phyloP scores from a whole-genome alignment of 208 protist genomes.

The Leishmania mexicana region DNA sequence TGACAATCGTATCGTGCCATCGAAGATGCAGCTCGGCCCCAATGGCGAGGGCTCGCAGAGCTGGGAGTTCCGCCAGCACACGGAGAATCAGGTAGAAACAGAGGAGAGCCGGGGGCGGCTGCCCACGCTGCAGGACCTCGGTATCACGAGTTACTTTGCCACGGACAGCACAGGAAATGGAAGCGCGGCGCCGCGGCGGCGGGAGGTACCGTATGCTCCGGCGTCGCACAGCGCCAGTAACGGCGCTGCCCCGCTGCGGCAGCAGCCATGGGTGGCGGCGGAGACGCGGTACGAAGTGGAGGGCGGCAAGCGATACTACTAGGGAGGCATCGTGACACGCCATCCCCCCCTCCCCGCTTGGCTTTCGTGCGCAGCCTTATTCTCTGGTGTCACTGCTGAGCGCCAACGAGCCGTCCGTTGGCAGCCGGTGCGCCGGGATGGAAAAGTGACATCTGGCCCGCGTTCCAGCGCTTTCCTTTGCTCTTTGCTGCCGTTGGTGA shows the following conservation, averaged over 20 bases:
- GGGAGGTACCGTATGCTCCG: slow-evolving; percentile 33
- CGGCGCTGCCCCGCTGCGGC: neutral
- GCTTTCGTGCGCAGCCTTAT: neutral
- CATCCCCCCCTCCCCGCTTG: neutral
- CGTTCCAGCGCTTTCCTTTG: neutral
- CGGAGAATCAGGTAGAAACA: slow-evolving; percentile 22
- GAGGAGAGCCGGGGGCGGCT: slow-evolving; percentile 18
- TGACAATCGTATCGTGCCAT: slow-evolving; percentile 1
- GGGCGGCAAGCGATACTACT: slow-evolving; percentile 41
- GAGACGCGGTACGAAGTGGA: slow-evolving; percentile 51
- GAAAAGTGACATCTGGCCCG: neutral
- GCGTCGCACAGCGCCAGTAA: neutral
- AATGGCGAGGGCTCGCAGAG: slow-evolving; percentile 23
- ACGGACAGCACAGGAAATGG: slow-evolving; percentile 7
- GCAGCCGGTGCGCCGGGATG: neutral
- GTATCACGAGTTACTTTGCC: slow-evolving; percentile 39
- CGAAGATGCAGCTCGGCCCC: slow-evolving; percentile 9
- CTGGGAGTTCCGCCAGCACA: slow-evolving; percentile 47
- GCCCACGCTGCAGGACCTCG: slow-evolving; percentile 52
- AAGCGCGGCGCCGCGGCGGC: neutral
- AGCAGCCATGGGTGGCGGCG: slow-evolving; percentile 39
- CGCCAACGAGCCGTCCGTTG: too few relatives aligned
- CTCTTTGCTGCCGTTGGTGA: neutral
- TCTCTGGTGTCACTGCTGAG: neutral
- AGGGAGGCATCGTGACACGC: neutral